Conservation (phyloP, 2,329 filamentous ascomycete genomes). For the Didymellaceae sp. region DNA sequence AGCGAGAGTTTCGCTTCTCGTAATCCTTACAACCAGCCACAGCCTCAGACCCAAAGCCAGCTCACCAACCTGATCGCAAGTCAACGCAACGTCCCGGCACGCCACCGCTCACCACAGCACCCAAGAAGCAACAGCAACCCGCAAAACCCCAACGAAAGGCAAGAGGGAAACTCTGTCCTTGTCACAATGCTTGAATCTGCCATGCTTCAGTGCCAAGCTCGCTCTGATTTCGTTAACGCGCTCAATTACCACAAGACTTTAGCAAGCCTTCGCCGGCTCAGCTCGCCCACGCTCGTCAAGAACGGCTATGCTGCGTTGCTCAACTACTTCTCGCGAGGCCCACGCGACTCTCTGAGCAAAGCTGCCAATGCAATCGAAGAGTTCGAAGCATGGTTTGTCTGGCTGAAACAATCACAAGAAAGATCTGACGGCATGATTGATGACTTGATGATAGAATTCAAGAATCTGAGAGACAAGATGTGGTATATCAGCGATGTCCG, state of each 20-base stretch:
- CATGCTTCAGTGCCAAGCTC: conserved; percentile 75
- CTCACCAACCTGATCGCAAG: conserved; percentile 49
- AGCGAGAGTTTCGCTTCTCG: conserved; percentile 55
- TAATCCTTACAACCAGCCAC: conserved; percentile 54
- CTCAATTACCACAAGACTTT: conserved; percentile 86
- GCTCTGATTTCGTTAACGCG: conserved; percentile 82
- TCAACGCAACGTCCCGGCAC: conserved; percentile 43
- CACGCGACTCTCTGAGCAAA: conserved; percentile 71
- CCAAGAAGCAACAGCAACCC: conserved; percentile 52
- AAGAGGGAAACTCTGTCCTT: conserved; percentile 59
- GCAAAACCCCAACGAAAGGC: conserved; percentile 35
- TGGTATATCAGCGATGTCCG: conserved; percentile 97
- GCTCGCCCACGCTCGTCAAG: conserved; percentile 65
- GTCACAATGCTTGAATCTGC: conserved; percentile 78
- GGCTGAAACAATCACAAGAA: conserved; percentile 82
- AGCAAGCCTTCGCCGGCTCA: conserved; percentile 71
- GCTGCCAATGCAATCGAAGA: conserved; percentile 77
- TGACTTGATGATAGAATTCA: conserved; percentile 74
- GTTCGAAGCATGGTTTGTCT: conserved; percentile 81
- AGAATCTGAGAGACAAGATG: conserved; percentile 90
- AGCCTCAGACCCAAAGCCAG: conserved; percentile 43
- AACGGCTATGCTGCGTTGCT: conserved; percentile 75
- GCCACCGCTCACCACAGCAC: conserved; percentile 47
- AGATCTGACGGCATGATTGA: conserved; percentile 77
- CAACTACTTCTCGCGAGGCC: conserved; percentile 75